Evolutionary conservation across 768 basidiomycete genomes (phyloP), one percentile per base, ranked within the genome.

Genomic region (Leccinum arenicola): DNA sequence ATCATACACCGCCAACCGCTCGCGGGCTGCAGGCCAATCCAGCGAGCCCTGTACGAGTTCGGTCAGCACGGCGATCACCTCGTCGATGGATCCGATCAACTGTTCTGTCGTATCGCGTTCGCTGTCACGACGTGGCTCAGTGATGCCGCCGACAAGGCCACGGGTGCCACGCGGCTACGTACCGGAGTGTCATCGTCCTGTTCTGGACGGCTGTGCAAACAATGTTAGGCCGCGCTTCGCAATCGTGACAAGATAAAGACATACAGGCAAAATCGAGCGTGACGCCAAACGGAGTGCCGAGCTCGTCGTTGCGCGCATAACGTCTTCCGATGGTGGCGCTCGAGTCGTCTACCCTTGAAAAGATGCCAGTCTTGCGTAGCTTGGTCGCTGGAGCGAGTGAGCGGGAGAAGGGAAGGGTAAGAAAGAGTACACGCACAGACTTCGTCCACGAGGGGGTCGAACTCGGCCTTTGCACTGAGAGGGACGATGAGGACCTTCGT

Each of bases 401-500:
- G 25, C 15, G 4, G 0, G 19, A 17, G 6, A 7, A 8, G 0
- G 14, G 1, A 1, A 11, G 8, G 27, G 2, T 14, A 11, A 49
- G 1, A 1, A n/a, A 8, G 5, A 9, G 31, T 8, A 36, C 23
- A 91, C 95, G 75, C 70, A 97, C 96, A 95, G 69, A 98, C 87
- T 78, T 97, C 89, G 64, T 81, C 79, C 29, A 97, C 85, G 56
- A 96, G 82, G 27, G 92, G 90, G 60, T 84, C 82, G 67, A 98
- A 93, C 64, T 91, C 89, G 21, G 89, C 82, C 71, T 88, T 89
- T 62, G 88, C 84, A 67, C 91, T 95, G 71, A 98, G 79, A 14
- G 97, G 95, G 45, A 98, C 94, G 73, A 99, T 96, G 67, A 98
- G 84, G 63, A 94, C 92, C 76, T 98, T 98, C 64, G 95, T 96